Base-by-base conservation (phyloP, 1,139 yeast genomes). In the Lipomyces yarrowii region DNA sequence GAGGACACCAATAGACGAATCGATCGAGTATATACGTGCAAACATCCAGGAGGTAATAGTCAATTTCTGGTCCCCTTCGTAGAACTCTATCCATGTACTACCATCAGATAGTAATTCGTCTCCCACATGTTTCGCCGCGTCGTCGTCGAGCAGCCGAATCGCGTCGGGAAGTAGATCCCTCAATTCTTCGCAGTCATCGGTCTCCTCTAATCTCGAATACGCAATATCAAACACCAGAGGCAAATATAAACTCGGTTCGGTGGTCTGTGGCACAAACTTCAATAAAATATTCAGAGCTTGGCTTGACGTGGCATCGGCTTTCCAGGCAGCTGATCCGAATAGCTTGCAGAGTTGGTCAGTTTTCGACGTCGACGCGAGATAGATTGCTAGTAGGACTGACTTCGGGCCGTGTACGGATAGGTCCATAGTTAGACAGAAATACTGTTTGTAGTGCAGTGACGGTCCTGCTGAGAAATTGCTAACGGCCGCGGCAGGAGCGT, bases 21-120 rank as follows among this genome's bases (percentile, higher is more conserved):
- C 69, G 13, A 61, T 33, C 10, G 54, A 23, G 39, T 61, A 54
- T 5, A 64, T 48, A 10, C 69, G 63, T 8, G 59, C 61, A 53
- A 65, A 65, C 10, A 63, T 26, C 69, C 69, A 65, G 11, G 58
- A 15, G 11, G 64, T 10, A 39, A 55, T 33, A 8, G 63, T 56
- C 23, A 18, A 18, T 21, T 57, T 61, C 21, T 56, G 51, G 37
- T 56, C 58, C 10, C 39, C 13, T 8, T 33, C 37, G 53, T 54
- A 51, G 13, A 37, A 33, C 3, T 58, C 60, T 7, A 56, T 4
- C 7, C 48, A 32, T 5, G 61, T 18, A 2, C 7, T 21, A 39
- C 13, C 33, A 46, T n/a, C 30, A 18, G 23, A 23, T 15, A 37
- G 13, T 11, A 46, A 15, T 13, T 57, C 35, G 4, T 18, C 57